These are phyloP conservation scores for Coniochaeta ligniaria DNA, from an alignment of 2,329 filamentous ascomycete species.

Conservation along the genomic window DNA sequence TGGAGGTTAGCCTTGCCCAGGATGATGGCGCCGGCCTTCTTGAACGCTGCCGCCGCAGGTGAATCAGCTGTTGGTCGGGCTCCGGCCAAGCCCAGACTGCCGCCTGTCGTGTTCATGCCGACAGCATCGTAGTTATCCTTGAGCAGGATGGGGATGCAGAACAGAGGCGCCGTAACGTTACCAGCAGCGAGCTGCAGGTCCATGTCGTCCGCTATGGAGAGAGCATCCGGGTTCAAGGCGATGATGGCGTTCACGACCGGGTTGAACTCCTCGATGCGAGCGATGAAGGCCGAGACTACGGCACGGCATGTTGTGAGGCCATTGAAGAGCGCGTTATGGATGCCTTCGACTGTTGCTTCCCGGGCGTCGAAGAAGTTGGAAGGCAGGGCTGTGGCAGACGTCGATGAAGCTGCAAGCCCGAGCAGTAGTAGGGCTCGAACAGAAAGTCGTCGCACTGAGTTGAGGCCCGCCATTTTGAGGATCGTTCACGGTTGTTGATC, in stretches of 20 bases:
- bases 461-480: neutral
- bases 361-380: conserved; percentile 37
- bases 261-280: conserved; percentile 50
- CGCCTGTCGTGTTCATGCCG: conserved; percentile 51
- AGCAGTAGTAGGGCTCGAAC: neutral
- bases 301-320: conserved; percentile 45
- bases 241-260: conserved; percentile 50
- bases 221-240: conserved; percentile 36
- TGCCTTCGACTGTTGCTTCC: conserved; percentile 50
- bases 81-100: conserved; percentile 38
- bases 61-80: conserved; percentile 39
- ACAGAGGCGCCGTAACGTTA: conserved; percentile 43
- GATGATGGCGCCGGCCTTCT: conserved; percentile 45
- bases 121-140: conserved; percentile 58
- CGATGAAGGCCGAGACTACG: conserved; percentile 46
- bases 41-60: conserved; percentile 40
- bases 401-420: neutral
- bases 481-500: neutral
- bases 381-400: neutral
- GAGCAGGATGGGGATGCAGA: conserved; percentile 54
- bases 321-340: conserved; percentile 48
- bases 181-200: conserved; percentile 37
- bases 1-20: conserved; percentile 56
- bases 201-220: conserved; percentile 37
- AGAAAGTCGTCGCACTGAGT: neutral